A percentile compares a stretch with the other conserved stretches of the same genome.
Conservation (phyloP, 805 yeast species). For the Debaryomyces castellii region DNA sequence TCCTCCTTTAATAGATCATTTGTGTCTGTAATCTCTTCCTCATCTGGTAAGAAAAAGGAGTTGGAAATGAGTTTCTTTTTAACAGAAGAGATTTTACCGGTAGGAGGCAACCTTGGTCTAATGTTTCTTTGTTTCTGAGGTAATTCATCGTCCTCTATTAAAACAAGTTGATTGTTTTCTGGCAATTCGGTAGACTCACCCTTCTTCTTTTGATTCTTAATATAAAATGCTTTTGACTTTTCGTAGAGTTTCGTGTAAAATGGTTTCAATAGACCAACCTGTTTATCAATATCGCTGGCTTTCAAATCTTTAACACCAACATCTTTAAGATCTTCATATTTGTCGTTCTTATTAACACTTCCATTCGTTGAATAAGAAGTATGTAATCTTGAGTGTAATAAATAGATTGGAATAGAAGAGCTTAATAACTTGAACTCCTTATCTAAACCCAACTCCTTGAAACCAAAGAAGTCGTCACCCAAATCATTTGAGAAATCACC, state of each 20-base stretch:
- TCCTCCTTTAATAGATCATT: not conserved
- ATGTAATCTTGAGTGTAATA: conserved; percentile 74
- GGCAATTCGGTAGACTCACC: conserved; percentile 43
- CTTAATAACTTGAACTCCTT: conserved; percentile 85
- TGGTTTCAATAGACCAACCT: conserved; percentile 58
- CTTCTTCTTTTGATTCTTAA: conserved; percentile 40
- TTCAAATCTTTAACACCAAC: conserved; percentile 53
- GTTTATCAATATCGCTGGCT: conserved; percentile 49
- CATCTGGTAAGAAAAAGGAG: conserved; percentile 53
- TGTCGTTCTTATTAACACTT: conserved; percentile 48
- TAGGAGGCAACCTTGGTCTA: conserved; percentile 84
- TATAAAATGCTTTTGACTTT: conserved; percentile 43
- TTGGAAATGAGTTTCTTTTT: conserved; percentile 61
- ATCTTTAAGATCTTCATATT: conserved; percentile 65
- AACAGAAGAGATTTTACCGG: conserved; percentile 72
- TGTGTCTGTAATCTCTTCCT: conserved; percentile 5
- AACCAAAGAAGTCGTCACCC: conserved; percentile 98
- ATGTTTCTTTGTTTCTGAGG: conserved; percentile 75
- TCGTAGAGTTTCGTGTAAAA: conserved; percentile 44
- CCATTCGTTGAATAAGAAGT: conserved; percentile 49
- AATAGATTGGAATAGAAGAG: conserved; percentile 84
- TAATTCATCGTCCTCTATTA: conserved; percentile 79
- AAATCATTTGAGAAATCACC: conserved; percentile 93
- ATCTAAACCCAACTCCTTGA: conserved; percentile 89
- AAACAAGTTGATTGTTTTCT: conserved; percentile 29